Base-by-base conservation (phyloP, 2,329 filamentous ascomycete species). In the Apiospora koreana region DNA sequence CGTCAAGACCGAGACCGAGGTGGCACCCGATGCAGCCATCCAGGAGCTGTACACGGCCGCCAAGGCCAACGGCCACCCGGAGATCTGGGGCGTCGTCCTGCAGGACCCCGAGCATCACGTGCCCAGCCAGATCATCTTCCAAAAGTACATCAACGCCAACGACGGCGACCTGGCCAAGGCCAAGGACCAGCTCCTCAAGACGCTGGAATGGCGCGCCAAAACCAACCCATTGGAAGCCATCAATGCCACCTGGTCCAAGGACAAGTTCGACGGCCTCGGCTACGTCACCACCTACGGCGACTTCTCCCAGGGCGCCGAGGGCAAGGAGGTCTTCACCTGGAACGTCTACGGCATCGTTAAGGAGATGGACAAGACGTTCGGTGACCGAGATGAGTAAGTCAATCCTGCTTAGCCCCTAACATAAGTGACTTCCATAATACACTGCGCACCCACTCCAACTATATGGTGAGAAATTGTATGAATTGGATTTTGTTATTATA, bases 81-180 rank as follows among this genome's bases (percentile, higher is more conserved):
- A 98, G 85, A 93, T 98, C 87, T 98, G 95, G 90, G 95, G 95
- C 66, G 90, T 98, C 69, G 84, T 87, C 42, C 88, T 98, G 62
- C 81, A 81, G 18, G 81, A 84, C 70, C 81, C 83, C 25, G 80
- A 76, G 3, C 78, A 82, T 50, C 86, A 94, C 76, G 86, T 95
- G 68, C 93, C 93, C 69, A 94, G 93, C 65, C 91, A 93, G 79
- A 91, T 97, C 76, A 89, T 98, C 68, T 86, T 98, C 66, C 94
- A 97, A 80, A 98, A 98, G 85, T 98, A 95, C 83, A 88, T 98
- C 69, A 93, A 95, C 75, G 95, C 95, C 79, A 98, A 98, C 80
- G 90, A 91, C 72, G 91, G 92, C 72, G 91, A 97, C 77, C 80
- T 94, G 8, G 85, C 86, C 68, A 91, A 91, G 78, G 93, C 95